These are phyloP conservation scores for Selaginella moellendorffii DNA, from an alignment of 75 land plant species.

Conservation along the genomic window DNA sequence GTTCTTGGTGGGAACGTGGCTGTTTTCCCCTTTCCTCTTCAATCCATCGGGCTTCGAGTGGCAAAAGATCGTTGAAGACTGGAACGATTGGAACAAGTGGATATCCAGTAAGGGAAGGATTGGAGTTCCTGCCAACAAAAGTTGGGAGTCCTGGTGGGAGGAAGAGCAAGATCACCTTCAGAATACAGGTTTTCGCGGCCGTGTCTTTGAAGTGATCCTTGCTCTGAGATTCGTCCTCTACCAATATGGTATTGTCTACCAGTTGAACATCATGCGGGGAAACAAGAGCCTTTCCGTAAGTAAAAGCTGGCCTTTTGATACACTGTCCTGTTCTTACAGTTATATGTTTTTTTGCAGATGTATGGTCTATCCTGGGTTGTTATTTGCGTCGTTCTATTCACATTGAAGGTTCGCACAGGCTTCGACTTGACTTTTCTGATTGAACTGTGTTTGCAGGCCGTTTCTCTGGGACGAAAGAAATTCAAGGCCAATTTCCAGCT, in stretches of 20 bases:
- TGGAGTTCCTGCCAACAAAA: neutral
- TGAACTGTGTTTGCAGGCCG: neutral
- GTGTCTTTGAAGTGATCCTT: neutral
- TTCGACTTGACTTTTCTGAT: neutral
- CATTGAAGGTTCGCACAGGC: neutral
- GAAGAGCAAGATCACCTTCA: neutral
- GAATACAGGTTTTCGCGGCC: neutral
- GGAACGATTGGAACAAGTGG: constrained; percentile 9
- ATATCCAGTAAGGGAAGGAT: neutral
- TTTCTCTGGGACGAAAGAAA: neutral
- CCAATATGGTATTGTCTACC: constrained; percentile 6
- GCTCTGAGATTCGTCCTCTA: neutral
- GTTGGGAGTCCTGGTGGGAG: constrained; percentile 9
- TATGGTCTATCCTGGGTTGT: neutral
- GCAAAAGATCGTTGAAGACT: constrained; percentile 8
- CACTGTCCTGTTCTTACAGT: neutral
- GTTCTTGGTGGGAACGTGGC: constrained; percentile 7
- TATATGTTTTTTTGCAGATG: neutral
- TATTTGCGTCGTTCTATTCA: neutral
- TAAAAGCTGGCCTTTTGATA: neutral
- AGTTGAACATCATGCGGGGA: neutral
- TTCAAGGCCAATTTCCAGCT: neutral
- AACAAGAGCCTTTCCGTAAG: constrained; percentile 5
- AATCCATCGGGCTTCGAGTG: constrained; percentile 11
- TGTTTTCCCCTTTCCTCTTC: constrained; percentile 6